Evolutionary conservation across 441 rosid species (phyloP), one percentile per base, ranked within the genome.

Genomic region (Mallotus repandus): DNA sequence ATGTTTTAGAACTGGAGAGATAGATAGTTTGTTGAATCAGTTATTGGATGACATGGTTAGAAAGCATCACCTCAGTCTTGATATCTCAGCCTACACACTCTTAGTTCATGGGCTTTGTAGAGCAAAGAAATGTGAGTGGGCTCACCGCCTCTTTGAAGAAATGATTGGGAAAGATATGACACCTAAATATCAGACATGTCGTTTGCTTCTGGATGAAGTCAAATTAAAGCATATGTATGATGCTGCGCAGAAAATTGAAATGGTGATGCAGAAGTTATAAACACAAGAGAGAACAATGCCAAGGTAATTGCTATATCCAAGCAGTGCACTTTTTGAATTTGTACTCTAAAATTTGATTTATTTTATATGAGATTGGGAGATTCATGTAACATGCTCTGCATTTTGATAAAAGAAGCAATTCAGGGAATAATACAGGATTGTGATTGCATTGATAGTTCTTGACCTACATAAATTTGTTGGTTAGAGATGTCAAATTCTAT

Each of bases 31-130:
- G 76, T 85, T 92, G 81, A 83, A 83, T 75, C 83, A 68, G 15
- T 70, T 94, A 66, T 74, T 92, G 86, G 84, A 85, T 67, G 92
- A 89, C 73, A 87, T 89, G 91, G 90, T 84, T 72, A 87, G 83
- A 43, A 92, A 86, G 77, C 89, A 91, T 77, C 87, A 89, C 63
- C 88, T 89, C n/a, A 92, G 96, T 75, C 84, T 91, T 65, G 96
- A 94, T 80, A 54, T 82, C 57, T 85, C 94, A 18, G 80, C 89
- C 19, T 91, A 94, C 79, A 79, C 88, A 1, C 91, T 92, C 72
- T 58, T 92, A 76, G 87, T 92, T 80, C 99, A 92, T 69, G 90
- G 97, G 59, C 86, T 94, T 12, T 88, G 91, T 72, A 82, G 85
- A 79, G 87, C 88, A 65, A 74, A 84, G 70, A 81, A 76, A 63